Evolutionary conservation across 192 early-diverging fungal genomes (phyloP).

Genomic region (Tieghemiomyces parasiticus): DNA sequence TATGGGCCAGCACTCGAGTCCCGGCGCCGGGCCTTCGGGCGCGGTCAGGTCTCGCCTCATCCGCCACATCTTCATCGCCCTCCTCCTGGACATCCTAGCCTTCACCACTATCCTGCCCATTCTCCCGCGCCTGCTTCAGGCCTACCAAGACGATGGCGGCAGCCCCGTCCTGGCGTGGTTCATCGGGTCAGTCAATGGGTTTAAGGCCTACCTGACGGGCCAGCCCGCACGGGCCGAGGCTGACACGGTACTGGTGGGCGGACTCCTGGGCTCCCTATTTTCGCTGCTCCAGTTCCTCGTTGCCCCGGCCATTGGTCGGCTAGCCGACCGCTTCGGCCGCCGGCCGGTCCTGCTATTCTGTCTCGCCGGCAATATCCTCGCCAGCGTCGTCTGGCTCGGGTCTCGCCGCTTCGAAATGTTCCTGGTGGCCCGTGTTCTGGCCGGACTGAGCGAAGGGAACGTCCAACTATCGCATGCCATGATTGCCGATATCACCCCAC

Average conservation of each 20-base stretch:
- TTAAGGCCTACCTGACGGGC: conserved; percentile 22
- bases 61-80: conserved; percentile 58
- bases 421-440: conserved; percentile 71
- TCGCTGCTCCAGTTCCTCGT: conserved; percentile 85
- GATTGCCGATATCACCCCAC: conserved; percentile 84
- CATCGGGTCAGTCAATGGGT: conserved; percentile 20
- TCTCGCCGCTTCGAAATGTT: conserved; percentile 70
- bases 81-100: conserved; percentile 88
- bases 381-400: conserved; percentile 85
- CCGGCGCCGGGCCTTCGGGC: too few relatives aligned
- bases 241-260: conserved; percentile 71
- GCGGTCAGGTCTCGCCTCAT: too few relatives aligned
- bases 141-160: conserved; percentile 53
- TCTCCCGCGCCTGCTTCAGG: conserved; percentile 75
- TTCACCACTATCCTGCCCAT: conserved; percentile 97
- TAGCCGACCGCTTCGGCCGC: conserved; percentile 68
- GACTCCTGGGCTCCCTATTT: conserved; percentile 81
- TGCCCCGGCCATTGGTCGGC: conserved; percentile 67
- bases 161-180: conserved; percentile 13
- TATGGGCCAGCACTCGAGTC: too few relatives aligned
- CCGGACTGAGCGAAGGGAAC: conserved; percentile 93
- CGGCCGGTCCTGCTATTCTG: conserved; percentile 64
- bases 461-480: conserved; percentile 93
- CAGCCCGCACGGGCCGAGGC: conserved; percentile 16
- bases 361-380: conserved; percentile 86